Evolutionary conservation across 352 stramenopile species (phyloP).

Genomic region (Pythium rishiriense): DNA sequence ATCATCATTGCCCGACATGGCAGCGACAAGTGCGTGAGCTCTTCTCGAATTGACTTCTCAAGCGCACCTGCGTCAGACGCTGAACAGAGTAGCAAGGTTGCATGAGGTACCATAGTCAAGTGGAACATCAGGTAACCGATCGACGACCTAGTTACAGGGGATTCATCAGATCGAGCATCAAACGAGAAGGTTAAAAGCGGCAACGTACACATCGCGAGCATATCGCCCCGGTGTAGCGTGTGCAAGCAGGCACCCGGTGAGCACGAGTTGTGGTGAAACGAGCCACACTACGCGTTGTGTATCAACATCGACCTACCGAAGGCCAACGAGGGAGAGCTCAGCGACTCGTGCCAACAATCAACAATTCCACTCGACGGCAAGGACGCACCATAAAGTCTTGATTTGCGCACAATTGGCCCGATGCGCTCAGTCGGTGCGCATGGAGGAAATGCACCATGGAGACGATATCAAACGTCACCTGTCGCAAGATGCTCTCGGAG

Average conservation of each 20-base stretch:
- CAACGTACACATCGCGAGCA: conserved; percentile 49
- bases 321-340: not conserved
- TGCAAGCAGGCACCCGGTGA: conserved; percentile 54
- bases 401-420: conserved; percentile 43
- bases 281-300: conserved; percentile 40
- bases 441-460: conserved; percentile 66
- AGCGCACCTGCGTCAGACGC: conserved; percentile 23
- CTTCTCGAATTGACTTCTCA: conserved; percentile 50
- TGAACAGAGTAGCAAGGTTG: not conserved
- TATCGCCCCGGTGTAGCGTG: conserved; percentile 38
- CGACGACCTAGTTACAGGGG: conserved; percentile 30
- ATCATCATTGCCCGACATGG: conserved; percentile 46
- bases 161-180: not conserved
- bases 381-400: conserved; percentile 49
- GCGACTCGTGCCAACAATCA: not conserved
- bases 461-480: conserved; percentile 50
- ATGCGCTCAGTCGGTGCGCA: conserved; percentile 45
- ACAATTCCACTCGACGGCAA: not conserved
- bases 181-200: not conserved
- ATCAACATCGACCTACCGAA: conserved; percentile 35
- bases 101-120: conserved; percentile 45
- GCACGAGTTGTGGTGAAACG: conserved; percentile 39
- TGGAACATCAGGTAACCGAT: conserved; percentile 70
- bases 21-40: conserved; percentile 44
- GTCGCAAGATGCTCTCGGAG: conserved; percentile 46